Percentiles rank a stretch among this genome's conserved stretches.
Conservation (phyloP, 805 yeast species). For the Cyberlindnera bimundalis region DNA sequence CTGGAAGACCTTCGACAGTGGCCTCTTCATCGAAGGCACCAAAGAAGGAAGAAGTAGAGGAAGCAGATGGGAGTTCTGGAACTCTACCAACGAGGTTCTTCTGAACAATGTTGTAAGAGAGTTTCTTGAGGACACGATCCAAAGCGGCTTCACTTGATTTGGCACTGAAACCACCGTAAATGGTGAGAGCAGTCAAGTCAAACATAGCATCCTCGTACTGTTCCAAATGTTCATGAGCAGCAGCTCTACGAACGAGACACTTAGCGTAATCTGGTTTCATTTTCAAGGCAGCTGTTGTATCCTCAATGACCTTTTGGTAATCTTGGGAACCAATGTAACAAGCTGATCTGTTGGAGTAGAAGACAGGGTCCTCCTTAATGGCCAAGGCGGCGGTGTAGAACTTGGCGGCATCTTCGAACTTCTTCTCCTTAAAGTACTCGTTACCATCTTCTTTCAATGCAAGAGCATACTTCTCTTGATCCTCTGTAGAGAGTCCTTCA, state of each 20-base stretch:
- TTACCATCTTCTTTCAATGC: conserved; percentile 91
- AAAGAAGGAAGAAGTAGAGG: conserved; percentile 81
- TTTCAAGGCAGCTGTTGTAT: conserved; percentile 80
- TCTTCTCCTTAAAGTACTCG: conserved; percentile 63
- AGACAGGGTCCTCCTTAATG: conserved; percentile 80
- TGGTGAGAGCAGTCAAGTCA: conserved; percentile 85
- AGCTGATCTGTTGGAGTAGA: conserved; percentile 94
- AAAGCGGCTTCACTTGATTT: conserved; percentile 73
- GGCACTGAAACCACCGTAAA: conserved; percentile 80
- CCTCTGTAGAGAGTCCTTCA: conserved; percentile 42
- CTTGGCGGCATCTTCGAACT: conserved; percentile 71
- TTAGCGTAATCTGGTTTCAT: conserved; percentile 88
- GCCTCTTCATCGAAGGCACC: conserved; percentile 72
- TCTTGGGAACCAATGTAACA: conserved; percentile 83
- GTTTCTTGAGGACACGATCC: conserved; percentile 82
- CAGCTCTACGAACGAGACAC: conserved; percentile 90
- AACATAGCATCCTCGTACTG: conserved; percentile 80
- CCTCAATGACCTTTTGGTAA: conserved; percentile 80
- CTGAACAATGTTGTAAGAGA: conserved; percentile 69
- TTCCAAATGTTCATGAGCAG: conserved; percentile 81
- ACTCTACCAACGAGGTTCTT: conserved; percentile 42
- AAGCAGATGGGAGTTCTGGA: conserved; percentile 67
- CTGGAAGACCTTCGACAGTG: conserved; percentile 41
- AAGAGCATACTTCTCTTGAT: conserved; percentile 62
- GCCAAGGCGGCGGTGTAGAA: conserved; percentile 76